These are phyloP conservation scores for Chaetomium globosum DNA, from an alignment of 2,329 filamentous ascomycete species.

Conservation along the genomic window DNA sequence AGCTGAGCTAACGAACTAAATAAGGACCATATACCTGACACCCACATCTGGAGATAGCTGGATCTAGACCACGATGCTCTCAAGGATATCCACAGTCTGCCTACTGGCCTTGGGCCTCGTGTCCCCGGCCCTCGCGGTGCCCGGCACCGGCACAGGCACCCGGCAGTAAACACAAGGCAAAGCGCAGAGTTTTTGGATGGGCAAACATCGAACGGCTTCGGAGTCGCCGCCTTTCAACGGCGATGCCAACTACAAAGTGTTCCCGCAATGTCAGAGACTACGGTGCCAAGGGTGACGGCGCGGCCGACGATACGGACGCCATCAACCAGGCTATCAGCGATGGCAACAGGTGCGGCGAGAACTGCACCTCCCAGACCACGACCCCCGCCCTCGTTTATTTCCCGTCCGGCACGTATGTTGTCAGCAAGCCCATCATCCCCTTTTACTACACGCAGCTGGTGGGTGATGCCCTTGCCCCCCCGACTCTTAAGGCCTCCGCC, in stretches of 20 bases:
- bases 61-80: slow-evolving; percentile 49
- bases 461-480: slow-evolving; percentile 72
- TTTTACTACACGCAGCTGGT: slow-evolving; percentile 94
- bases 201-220: slow-evolving; percentile 70
- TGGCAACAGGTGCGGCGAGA: slow-evolving; percentile 76
- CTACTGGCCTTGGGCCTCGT: slow-evolving; percentile 51
- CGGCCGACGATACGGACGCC: slow-evolving; percentile 80
- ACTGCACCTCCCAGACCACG: slow-evolving; percentile 82
- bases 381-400: slow-evolving; percentile 89
- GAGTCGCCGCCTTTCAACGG: slow-evolving; percentile 65
- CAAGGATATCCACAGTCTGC: slow-evolving; percentile 47
- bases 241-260: slow-evolving; percentile 65
- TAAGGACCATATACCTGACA: slow-evolving; percentile 23
- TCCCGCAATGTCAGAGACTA: slow-evolving; percentile 76
- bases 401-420: slow-evolving; percentile 80
- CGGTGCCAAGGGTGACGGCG: slow-evolving; percentile 68
- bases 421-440: slow-evolving; percentile 77
- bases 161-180: slow-evolving; percentile 35
- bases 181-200: slow-evolving; percentile 65
- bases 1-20: slow-evolving; percentile 15
- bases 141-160: slow-evolving; percentile 41
- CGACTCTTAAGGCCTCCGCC: slow-evolving; percentile 72
- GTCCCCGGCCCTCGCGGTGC: slow-evolving; percentile 42
- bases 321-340: slow-evolving; percentile 82
- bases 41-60: slow-evolving; percentile 39